Evolutionary conservation across 2,329 filamentous ascomycete genomes (phyloP), one percentile per base, ranked within the genome.

Genomic region (Diaporthe nobilis): DNA sequence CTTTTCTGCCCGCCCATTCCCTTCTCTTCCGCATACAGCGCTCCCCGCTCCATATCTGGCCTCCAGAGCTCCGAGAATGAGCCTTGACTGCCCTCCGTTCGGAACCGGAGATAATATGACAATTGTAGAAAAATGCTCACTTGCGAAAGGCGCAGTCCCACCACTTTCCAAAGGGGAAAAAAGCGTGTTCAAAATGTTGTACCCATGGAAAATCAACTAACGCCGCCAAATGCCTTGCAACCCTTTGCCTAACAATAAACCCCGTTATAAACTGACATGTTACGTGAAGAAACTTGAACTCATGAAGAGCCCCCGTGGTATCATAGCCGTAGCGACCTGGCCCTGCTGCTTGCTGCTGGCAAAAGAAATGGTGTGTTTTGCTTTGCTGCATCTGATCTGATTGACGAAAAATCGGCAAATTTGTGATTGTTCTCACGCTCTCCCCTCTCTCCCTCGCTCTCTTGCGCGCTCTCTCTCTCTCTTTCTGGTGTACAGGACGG

Each of bases 281-380:
- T 70, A 75, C 76, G 61, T 75, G 71, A 73, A 77, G 76, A 73
- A 75, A 77, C 51, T 65, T 61, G 39, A 74, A 71, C 49, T 70
- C 65, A 39, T 70, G 22, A 70, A 53, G 63, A 71, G 68, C 74
- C 76, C 70, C 60, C 73, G 71, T 77, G 76, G 76, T 77, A 77
- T 77, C 76, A 77, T 77, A 70, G 76, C 76, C 60, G 65, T 70
- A 70, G 72, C 71, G 65, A 77, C 76, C 73, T 73, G 73, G 71
- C 76, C 73, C 72, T 76, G 74, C 49, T 74, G 75, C 47, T 76
- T 57, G 34, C 57, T 60, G 49, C 68, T 55, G 47, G 71, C 71
- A 73, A 73, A 73, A 47, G 58, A 65, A 63, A 73, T 53, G 34
- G 22, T 44, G 49, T 39, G 49, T 72, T 65, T 73, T 73, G 71